Evolutionary conservation across 176 grass and related monocot genomes (phyloP).

Genomic region (Aegilops longissima): DNA sequence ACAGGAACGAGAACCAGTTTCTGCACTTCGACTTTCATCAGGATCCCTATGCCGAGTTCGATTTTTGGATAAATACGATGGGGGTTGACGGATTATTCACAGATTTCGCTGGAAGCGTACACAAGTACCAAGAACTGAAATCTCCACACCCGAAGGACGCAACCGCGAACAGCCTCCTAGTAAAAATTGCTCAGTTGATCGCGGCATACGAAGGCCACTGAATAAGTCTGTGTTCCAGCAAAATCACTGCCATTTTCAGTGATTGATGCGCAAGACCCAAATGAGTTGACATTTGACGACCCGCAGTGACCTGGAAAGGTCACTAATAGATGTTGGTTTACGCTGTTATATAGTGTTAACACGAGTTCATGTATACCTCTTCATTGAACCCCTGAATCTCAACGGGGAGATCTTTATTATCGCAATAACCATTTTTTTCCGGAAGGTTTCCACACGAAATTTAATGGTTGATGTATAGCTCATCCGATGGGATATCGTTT

Average conservation of each 20-base stretch:
- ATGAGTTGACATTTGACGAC: background rate
- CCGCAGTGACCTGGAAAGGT: background rate
- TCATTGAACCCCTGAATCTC: slow-evolving; percentile 5
- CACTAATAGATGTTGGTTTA: background rate
- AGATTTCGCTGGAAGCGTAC: slow-evolving; percentile 81
- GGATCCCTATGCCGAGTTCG: slow-evolving; percentile 76
- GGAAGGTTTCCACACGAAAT: background rate
- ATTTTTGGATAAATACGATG: slow-evolving; percentile 78
- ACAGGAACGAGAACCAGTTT: slow-evolving; percentile 87
- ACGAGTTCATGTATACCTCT: background rate
- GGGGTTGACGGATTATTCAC: slow-evolving; percentile 94
- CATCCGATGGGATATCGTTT: background rate
- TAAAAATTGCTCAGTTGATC: slow-evolving; percentile 74
- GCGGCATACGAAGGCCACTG: slow-evolving; percentile 50
- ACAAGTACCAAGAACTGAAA: slow-evolving; percentile 66
- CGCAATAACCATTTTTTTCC: background rate
- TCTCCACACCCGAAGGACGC: slow-evolving; percentile 42
- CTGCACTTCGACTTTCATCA: slow-evolving; percentile 88
- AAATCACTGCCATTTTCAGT: background rate
- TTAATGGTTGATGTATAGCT: background rate
- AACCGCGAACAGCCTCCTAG: slow-evolving; percentile 50
- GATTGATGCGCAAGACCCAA: background rate
- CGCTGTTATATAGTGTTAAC: background rate
- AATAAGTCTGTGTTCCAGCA: background rate
- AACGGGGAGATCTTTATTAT: background rate